Evolutionary conservation across 1,284 basidiomycete genomes (phyloP).

Genomic region (Agaricales sp.): DNA sequence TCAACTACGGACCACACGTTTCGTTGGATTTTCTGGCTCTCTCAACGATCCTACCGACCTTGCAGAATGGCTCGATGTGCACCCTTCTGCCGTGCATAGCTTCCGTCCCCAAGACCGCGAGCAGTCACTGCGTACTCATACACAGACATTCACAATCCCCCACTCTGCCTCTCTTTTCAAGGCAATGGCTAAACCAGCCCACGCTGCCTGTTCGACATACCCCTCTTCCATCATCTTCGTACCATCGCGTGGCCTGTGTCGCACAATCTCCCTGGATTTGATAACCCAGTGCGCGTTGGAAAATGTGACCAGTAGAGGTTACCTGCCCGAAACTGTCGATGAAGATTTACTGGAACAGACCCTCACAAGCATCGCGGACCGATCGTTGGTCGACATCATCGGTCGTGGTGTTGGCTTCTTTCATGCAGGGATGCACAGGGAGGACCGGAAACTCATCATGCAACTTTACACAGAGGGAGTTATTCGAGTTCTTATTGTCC

Average conservation of each 20-base stretch:
- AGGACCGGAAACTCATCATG: slow-evolving; percentile 73
- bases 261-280: slow-evolving; percentile 72
- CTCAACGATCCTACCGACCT: slow-evolving; percentile 77
- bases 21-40: slow-evolving; percentile 72
- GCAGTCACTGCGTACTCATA: slow-evolving; percentile 60
- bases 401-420: slow-evolving; percentile 88
- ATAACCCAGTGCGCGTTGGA: slow-evolving; percentile 83
- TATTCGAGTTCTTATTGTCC: slow-evolving; percentile 75
- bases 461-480: slow-evolving; percentile 78
- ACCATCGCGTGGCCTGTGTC: slow-evolving; percentile 77
- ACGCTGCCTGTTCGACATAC: slow-evolving; percentile 45
- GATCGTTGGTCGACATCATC: slow-evolving; percentile 62
- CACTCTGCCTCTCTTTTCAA: slow-evolving; percentile 86
- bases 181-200: slow-evolving; percentile 87
- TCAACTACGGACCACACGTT: slow-evolving; percentile 53
- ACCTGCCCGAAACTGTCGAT: slow-evolving; percentile 47
- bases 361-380: slow-evolving; percentile 54
- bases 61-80: slow-evolving; percentile 77
- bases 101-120: slow-evolving; percentile 83
- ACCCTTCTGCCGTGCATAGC: slow-evolving; percentile 55
- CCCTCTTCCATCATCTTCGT: slow-evolving; percentile 78
- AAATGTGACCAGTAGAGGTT: slow-evolving; percentile 61
- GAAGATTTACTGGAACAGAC: slow-evolving; percentile 54
- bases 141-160: slow-evolving; percentile 79
- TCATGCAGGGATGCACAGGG: slow-evolving; percentile 60